phyloP scores from a whole-genome alignment of 1,284 basidiomycete species.

The Trichosporon sp. region DNA sequence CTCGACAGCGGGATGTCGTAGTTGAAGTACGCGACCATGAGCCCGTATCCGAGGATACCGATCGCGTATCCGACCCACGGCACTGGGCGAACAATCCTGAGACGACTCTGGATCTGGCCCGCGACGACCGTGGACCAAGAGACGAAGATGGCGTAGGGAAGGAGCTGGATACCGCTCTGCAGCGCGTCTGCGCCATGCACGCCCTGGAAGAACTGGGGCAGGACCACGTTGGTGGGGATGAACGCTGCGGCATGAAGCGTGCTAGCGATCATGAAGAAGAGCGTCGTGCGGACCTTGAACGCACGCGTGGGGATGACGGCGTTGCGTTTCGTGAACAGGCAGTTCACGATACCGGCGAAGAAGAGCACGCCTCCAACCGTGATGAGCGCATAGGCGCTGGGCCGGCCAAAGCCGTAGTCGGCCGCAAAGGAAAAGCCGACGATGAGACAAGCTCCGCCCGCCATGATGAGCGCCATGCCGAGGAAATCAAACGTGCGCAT shows the following conservation, averaged over 20 bases:
- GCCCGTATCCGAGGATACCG: slow-evolving; percentile 38
- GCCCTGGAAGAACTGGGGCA: slow-evolving; percentile 53
- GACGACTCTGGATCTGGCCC: slow-evolving; percentile 44
- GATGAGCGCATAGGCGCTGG: slow-evolving; percentile 73
- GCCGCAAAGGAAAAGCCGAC: slow-evolving; percentile 67
- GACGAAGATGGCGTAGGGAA: slow-evolving; percentile 40
- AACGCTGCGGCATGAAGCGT: slow-evolving; percentile 44
- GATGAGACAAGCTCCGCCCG: slow-evolving; percentile 72
- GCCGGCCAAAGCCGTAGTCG: slow-evolving; percentile 50
- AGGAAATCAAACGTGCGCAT: slow-evolving; percentile 51
- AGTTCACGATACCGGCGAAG: slow-evolving; percentile 65
- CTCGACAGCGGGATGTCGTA: slow-evolving; percentile 32
- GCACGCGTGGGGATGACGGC: slow-evolving; percentile 66
- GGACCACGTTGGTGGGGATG: slow-evolving; percentile 42
- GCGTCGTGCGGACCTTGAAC: slow-evolving; percentile 49
- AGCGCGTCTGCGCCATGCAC: slow-evolving; percentile 39
- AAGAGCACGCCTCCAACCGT: slow-evolving; percentile 68
- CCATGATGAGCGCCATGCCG: slow-evolving; percentile 64
- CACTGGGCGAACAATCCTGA: slow-evolving; percentile 46
- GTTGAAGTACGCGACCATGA: slow-evolving; percentile 41
- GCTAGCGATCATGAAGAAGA: slow-evolving; percentile 46
- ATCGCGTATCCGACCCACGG: slow-evolving; percentile 49
- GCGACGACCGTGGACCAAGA: slow-evolving; percentile 37
- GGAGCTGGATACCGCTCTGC: slow-evolving; percentile 38
- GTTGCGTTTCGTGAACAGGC: slow-evolving; percentile 69